Evolutionary conservation across 768 basidiomycete species (phyloP).

Genomic region (Tulasnella calospora): DNA sequence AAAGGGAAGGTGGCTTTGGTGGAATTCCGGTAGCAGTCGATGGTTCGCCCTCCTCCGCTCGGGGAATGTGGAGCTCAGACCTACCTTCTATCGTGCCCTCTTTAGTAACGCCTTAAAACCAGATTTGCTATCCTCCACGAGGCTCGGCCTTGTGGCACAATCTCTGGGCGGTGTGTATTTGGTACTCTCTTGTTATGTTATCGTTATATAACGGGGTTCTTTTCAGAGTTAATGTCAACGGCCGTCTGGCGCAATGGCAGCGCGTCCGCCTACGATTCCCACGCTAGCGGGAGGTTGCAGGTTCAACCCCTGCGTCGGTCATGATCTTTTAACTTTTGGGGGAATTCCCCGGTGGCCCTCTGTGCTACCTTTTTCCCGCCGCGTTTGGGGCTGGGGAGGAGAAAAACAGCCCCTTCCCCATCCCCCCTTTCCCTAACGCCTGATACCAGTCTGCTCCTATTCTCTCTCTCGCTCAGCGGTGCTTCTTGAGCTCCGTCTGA

Average conservation of each 20-base stretch:
- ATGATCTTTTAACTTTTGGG: neutral
- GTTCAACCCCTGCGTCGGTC: constrained; percentile 20
- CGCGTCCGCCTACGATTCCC: constrained; percentile 14
- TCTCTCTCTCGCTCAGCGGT: no score
- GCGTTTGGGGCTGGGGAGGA: no score
- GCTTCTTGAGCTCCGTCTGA: no score
- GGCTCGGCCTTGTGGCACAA: neutral
- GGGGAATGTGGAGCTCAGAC: neutral
- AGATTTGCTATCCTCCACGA: neutral
- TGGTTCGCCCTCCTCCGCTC: neutral
- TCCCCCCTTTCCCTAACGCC: no score
- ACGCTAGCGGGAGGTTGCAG: constrained; percentile 17
- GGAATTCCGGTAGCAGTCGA: neutral
- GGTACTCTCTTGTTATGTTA: no score
- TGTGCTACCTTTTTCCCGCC: no score
- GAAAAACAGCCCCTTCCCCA: no score
- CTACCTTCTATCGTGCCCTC: neutral
- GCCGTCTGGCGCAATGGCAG: constrained; percentile 11
- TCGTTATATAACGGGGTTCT: no score
- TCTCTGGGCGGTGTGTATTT: no score
- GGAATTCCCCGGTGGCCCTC: no score
- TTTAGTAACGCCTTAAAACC: neutral
- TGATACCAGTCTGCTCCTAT: no score
- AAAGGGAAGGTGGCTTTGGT: neutral
- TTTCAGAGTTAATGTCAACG: neutral